Evolutionary conservation across 805 yeast genomes (phyloP), one percentile per base, ranked within the genome.

Genomic region (Metschnikowia similis): DNA sequence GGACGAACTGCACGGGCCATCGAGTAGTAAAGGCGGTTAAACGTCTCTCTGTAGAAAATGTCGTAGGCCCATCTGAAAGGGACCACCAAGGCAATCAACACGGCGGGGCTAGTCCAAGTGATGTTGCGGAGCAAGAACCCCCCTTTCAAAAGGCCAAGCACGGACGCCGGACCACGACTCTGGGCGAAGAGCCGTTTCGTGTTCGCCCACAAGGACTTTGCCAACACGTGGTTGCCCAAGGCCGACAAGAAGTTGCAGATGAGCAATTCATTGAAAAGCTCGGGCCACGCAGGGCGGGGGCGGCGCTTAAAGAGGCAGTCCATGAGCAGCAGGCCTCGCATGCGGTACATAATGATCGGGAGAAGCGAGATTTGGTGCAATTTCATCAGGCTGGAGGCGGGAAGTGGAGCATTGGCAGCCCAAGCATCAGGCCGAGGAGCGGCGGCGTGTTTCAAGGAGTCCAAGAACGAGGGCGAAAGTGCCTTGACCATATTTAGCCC

Each of bases 61-160:
- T 69, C 75, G 50, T 73, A 73, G 9, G 54, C 49, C 71, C 75
- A 70, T 37, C 77, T 56, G 7, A 59, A 46, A 0, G 76, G 76
- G 6, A 70, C 56, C 32, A 71, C 44, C 53, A 68, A 45, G 2
- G 70, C 69, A 9, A 72, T 60, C 63, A 73, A 56, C 45, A 64
- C 65, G 35, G 58, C 55, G 1, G 69, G 56, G 41, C 64, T 60
- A 66, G 67, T 64, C 41, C 67, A 59, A 50, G 65, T 58, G 26
- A 72, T 55, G 10, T 63, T 64, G 11, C 53, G 55, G 36, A 64
- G 49, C 2, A 61, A 41, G 1, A 14, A 13, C 11, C 48, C 34
- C 32, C 29, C 11, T n/a, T 26, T 21, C 26, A 38, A 21, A 10
- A 27, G 29, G 4, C 45, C 39, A 13, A 21, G 14, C 2, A 34